Evolutionary conservation across 148 eudicot genomes (phyloP).

Genomic region (Cornus kousa): DNA sequence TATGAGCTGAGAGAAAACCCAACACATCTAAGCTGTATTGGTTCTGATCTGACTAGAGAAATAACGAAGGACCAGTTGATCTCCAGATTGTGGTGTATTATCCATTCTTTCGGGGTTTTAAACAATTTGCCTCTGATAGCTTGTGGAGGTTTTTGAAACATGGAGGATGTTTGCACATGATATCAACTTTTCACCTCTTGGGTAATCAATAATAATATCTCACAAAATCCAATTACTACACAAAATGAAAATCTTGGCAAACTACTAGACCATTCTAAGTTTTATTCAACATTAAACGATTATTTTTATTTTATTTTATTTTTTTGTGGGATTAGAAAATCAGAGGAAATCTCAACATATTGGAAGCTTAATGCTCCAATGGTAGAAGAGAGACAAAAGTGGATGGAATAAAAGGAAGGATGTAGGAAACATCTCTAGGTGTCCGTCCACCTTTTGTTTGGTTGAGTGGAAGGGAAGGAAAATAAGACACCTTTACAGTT

Average conservation of each 20-base stretch:
- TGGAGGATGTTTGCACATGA: background rate
- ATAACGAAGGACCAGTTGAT: background rate
- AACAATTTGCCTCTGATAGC: no score
- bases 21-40: background rate
- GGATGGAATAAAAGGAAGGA: no score
- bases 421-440: no score
- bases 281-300: background rate
- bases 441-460: no score
- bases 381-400: no score
- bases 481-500: no score
- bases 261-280: background rate
- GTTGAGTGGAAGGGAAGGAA: no score
- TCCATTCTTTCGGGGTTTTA: no score
- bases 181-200: constrained; percentile 1
- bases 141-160: no score
- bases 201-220: background rate
- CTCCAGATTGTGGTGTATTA: background rate
- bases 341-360: background rate
- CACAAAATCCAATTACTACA: no score
- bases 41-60: background rate
- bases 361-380: background rate
- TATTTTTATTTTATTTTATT: background rate
- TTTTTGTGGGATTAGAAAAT: background rate
- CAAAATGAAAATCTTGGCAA: background rate
- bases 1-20: background rate